A percentile compares a stretch with the other conserved stretches of the same genome.
These are phyloP conservation scores for Dillenia turbinata DNA, from an alignment of 164 flowering plant genomes.

Conservation along the genomic window DNA sequence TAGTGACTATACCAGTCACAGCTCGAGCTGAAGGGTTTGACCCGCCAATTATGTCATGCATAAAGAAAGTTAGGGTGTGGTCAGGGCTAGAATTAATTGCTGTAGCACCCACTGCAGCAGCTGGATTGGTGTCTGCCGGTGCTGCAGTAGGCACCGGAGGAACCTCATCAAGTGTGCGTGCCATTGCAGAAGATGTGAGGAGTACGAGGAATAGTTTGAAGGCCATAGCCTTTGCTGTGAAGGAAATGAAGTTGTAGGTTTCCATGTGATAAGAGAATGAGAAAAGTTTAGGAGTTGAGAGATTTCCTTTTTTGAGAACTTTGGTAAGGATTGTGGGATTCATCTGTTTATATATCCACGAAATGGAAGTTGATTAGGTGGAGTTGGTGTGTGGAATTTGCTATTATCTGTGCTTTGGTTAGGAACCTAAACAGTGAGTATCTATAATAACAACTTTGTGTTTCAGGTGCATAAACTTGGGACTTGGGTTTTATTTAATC, in stretches of 20 bases:
- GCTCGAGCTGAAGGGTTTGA: slow-evolving; percentile 51
- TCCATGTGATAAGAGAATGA: slow-evolving; percentile 18
- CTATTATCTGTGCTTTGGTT: slow-evolving; percentile 26
- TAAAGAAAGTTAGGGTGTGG: slow-evolving; percentile 34
- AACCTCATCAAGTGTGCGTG: slow-evolving; percentile 49
- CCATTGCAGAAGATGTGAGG: slow-evolving; percentile 28
- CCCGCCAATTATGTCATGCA: slow-evolving; percentile 50
- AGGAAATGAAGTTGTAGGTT: slow-evolving; percentile 5
- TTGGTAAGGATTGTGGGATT: slow-evolving; percentile 9
- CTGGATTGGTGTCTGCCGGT: slow-evolving; percentile 1
- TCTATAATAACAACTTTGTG: no score
- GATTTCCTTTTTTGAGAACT: neutral
- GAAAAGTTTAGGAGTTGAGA: slow-evolving; percentile 3
- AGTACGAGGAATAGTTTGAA: slow-evolving; percentile 30
- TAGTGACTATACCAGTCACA: slow-evolving; percentile 54
- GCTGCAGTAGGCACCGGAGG: slow-evolving; percentile 14
- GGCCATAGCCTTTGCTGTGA: slow-evolving; percentile 16
- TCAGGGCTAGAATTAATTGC: slow-evolving; percentile 10
- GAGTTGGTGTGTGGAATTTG: slow-evolving; percentile 24
- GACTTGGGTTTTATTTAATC: no score
- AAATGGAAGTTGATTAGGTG: slow-evolving; percentile 32
- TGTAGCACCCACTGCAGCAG: slow-evolving; percentile 1
- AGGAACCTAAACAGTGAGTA: slow-evolving; percentile 13
- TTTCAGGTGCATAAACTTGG: no score
- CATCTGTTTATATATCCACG: slow-evolving; percentile 13